A percentile compares a stretch with the other conserved stretches of the same genome.
Evolutionary conservation across 805 yeast species (phyloP).

Genomic region (Lachancea fermentati): DNA sequence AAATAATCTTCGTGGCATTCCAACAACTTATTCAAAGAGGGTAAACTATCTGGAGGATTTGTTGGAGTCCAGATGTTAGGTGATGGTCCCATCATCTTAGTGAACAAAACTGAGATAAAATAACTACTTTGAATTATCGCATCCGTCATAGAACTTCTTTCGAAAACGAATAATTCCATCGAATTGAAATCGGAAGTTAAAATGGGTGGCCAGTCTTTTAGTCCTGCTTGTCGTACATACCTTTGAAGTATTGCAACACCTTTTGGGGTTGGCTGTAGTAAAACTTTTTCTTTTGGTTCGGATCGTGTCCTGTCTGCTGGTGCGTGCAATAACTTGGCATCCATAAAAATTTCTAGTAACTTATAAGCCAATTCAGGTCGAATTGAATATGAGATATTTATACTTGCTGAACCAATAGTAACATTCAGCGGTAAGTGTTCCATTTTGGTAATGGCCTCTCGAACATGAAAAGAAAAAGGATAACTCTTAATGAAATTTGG

Average conservation of each 20-base stretch:
- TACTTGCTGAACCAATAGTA: constrained; percentile 44
- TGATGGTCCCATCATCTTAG: constrained; percentile 51
- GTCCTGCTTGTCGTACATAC: constrained; percentile 54
- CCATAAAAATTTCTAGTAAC: constrained; percentile 47
- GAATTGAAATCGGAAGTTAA: constrained; percentile 58
- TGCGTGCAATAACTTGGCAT: constrained; percentile 61
- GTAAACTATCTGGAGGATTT: constrained; percentile 45
- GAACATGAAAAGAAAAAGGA: constrained; percentile 49
- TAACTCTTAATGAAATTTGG: constrained; percentile 31
- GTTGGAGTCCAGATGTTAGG: constrained; percentile 70
- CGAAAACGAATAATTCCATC: constrained; percentile 63
- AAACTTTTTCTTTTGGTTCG: constrained; percentile 37
- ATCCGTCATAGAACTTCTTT: constrained; percentile 55
- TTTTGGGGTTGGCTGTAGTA: constrained; percentile 84
- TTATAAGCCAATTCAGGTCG: constrained; percentile 43
- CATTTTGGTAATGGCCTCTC: constrained; percentile 51
- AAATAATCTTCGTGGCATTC: constrained; percentile 32
- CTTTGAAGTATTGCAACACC: constrained; percentile 68
- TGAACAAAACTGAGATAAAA: constrained; percentile 60
- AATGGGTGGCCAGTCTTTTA: constrained; percentile 43
- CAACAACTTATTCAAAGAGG: constrained; percentile 32
- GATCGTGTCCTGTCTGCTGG: constrained; percentile 68
- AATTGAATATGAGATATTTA: constrained; percentile 51
- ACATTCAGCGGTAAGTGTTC: constrained; percentile 41
- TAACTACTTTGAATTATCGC: constrained; percentile 55